Evolutionary conservation across 805 yeast species (phyloP).

Genomic region (Danielia reshetovae): DNA sequence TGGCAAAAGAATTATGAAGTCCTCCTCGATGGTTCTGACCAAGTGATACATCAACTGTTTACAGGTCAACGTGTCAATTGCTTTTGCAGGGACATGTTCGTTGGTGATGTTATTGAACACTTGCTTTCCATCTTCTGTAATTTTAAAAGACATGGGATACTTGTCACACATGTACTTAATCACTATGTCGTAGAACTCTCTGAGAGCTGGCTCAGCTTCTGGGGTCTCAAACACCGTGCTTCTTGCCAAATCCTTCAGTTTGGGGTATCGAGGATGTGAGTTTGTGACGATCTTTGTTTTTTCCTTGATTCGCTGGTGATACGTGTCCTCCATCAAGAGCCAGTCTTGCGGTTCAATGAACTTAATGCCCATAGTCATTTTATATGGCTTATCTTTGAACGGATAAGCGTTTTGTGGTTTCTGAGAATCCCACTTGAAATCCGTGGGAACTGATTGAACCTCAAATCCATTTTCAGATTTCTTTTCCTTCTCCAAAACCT

Average conservation of each 20-base stretch:
- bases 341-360: constrained; percentile 34
- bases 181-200: constrained; percentile 32
- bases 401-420: constrained; percentile 32
- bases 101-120: constrained; percentile 27
- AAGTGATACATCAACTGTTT: constrained; percentile 21
- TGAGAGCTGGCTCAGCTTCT: constrained; percentile 32
- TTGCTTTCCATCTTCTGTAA: constrained; percentile 9
- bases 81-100: constrained; percentile 18
- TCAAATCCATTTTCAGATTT: not conserved
- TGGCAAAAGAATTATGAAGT: constrained; percentile 35
- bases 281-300: constrained; percentile 29
- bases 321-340: constrained; percentile 37
- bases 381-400: constrained; percentile 55
- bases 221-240: constrained; percentile 31
- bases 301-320: constrained; percentile 21
- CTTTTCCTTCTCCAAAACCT: too few species aligned
- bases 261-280: constrained; percentile 29
- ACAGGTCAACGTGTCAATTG: constrained; percentile 7
- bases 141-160: constrained; percentile 36
- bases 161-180: constrained; percentile 31
- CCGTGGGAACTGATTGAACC: constrained; percentile 9
- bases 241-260: constrained; percentile 20
- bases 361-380: constrained; percentile 18
- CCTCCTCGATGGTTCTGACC: constrained; percentile 36
- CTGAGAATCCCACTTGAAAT: constrained; percentile 13